These are phyloP conservation scores for Aspergillus hortae DNA, from an alignment of 2,329 filamentous ascomycete species.

Conservation along the genomic window DNA sequence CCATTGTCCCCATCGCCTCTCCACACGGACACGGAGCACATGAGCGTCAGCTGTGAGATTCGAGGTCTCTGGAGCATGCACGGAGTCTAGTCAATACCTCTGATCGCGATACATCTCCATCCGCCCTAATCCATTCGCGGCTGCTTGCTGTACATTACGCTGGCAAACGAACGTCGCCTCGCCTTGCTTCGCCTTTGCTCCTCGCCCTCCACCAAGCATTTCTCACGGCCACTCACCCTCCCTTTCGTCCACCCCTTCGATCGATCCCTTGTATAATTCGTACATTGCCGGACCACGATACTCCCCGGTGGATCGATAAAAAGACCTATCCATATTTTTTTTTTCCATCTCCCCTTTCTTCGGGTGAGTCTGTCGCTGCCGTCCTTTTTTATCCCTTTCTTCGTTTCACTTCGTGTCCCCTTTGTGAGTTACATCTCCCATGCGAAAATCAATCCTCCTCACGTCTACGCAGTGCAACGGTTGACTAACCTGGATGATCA, in stretches of 20 bases:
- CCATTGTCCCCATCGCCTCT: slow-evolving; percentile 23
- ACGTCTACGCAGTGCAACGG: not conserved
- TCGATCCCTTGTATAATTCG: slow-evolving; percentile 27
- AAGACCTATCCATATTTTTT: slow-evolving; percentile 9
- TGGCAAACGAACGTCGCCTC: slow-evolving; percentile 36
- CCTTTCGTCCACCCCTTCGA: slow-evolving; percentile 23
- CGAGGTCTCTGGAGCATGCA: slow-evolving; percentile 41
- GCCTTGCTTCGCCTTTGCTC: slow-evolving; percentile 28
- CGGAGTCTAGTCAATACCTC: slow-evolving; percentile 34
- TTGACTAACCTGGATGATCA: slow-evolving; percentile 12
- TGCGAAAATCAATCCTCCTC: not conserved
- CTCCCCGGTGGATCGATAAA: slow-evolving; percentile 18
- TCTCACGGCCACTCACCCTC: slow-evolving; percentile 21
- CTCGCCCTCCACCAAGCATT: slow-evolving; percentile 22
- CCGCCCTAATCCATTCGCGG: slow-evolving; percentile 21
- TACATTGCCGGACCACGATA: slow-evolving; percentile 27
- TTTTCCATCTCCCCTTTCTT: slow-evolving; percentile 13
- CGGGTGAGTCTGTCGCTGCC: not conserved
- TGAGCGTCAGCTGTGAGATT: slow-evolving; percentile 35
- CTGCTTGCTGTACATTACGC: slow-evolving; percentile 22
- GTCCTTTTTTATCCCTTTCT: slow-evolving; percentile 16
- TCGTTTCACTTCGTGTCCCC: slow-evolving; percentile 3
- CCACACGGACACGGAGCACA: slow-evolving; percentile 26
- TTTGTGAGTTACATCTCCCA: not conserved
- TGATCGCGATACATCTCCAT: slow-evolving; percentile 25